A percentile compares a stretch with the other conserved stretches of the same genome.
Evolutionary conservation across 2,329 filamentous ascomycete species (phyloP).

Genomic region (Alternaria gansuensis): DNA sequence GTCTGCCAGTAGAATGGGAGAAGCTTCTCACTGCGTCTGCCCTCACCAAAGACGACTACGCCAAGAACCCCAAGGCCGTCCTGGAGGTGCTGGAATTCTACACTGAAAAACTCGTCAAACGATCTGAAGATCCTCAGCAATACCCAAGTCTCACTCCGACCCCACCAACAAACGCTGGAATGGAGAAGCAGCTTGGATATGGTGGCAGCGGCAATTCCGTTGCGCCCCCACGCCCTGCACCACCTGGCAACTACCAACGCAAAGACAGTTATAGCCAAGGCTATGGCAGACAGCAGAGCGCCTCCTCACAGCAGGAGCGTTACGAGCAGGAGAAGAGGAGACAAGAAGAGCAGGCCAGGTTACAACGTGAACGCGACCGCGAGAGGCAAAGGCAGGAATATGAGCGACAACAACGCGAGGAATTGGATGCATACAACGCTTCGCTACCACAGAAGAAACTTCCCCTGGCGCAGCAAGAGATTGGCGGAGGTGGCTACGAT

Average conservation of each 20-base stretch:
- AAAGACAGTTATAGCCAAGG: constrained; percentile 57
- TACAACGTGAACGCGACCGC: constrained; percentile 52
- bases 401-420: constrained; percentile 65
- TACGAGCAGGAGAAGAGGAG: constrained; percentile 24
- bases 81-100: constrained; percentile 87
- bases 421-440: constrained; percentile 88
- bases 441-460: constrained; percentile 82
- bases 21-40: constrained; percentile 94
- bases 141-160: constrained; percentile 75
- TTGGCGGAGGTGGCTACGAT: constrained; percentile 70
- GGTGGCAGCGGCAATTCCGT: constrained; percentile 56
- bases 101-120: constrained; percentile 78
- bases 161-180: constrained; percentile 61
- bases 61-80: constrained; percentile 80
- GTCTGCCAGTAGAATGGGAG: constrained; percentile 94
- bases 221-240: constrained; percentile 59
- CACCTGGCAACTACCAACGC: constrained; percentile 54
- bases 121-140: constrained; percentile 73
- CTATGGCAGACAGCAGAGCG: constrained; percentile 43
- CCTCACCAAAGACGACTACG: constrained; percentile 98
- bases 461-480: constrained; percentile 86
- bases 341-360: constrained; percentile 54
- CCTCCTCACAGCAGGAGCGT: constrained; percentile 42
- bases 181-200: constrained; percentile 62
- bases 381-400: constrained; percentile 55